Conservation (phyloP, 2,329 filamentous ascomycete genomes). For the Phyllosticta citribraziliensis region DNA sequence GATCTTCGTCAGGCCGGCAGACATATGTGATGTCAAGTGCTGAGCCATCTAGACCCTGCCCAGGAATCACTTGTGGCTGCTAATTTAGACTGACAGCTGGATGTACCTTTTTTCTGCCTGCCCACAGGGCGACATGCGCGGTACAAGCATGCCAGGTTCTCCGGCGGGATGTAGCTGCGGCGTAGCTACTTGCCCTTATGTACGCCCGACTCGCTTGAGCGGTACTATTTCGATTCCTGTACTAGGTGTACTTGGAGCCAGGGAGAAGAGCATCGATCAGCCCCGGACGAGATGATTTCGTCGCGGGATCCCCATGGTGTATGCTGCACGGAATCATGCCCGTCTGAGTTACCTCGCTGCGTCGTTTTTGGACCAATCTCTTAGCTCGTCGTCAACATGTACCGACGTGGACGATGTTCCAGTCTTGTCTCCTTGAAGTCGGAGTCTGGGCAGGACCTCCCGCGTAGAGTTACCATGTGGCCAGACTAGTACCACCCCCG, state of each 20-base stretch:
- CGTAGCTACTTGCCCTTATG: not conserved
- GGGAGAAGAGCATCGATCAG: not conserved
- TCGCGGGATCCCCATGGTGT: not conserved
- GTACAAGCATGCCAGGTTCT: not conserved
- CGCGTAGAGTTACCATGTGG: not conserved
- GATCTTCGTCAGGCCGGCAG: not conserved
- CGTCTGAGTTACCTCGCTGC: not conserved
- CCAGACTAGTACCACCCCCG: not conserved
- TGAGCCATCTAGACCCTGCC: not conserved
- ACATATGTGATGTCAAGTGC: not conserved
- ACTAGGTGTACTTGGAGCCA: not conserved
- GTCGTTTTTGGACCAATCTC: not conserved
- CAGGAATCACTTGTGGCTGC: not conserved
- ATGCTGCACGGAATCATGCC: not conserved
- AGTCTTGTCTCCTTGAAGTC: not conserved
- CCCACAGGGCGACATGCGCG: not conserved
- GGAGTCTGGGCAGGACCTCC: not conserved
- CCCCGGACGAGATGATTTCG: not conserved
- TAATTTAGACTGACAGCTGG: not conserved
- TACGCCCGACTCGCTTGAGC: not conserved
- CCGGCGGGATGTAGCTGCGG: not conserved
- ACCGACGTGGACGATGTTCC: not conserved
- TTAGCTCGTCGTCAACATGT: not conserved
- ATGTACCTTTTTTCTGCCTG: not conserved
- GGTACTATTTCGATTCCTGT: not conserved